Conservation (phyloP, 2,329 filamentous ascomycete genomes). For the Magnaporthiopsis poae region DNA sequence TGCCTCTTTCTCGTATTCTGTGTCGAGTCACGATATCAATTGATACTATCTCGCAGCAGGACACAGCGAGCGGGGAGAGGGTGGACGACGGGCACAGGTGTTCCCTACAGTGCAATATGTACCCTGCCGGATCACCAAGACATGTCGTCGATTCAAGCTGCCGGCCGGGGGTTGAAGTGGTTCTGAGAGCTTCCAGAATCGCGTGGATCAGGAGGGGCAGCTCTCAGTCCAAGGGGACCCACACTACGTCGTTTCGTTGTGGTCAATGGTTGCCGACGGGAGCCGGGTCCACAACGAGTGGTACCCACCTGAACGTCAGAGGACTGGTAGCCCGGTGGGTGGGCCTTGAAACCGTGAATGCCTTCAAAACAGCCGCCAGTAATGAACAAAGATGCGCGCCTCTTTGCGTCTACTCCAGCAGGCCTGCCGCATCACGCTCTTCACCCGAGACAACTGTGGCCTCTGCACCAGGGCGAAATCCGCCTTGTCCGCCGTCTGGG, state of each 20-base stretch:
- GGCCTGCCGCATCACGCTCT: slow-evolving; percentile 60
- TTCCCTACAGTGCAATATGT: background rate
- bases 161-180: background rate
- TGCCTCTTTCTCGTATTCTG: background rate
- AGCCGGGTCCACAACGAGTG: no score
- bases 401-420: slow-evolving; percentile 21
- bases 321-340: no score
- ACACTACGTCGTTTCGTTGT: background rate
- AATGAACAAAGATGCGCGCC: background rate
- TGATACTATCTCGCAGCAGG: no score
- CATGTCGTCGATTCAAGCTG: background rate
- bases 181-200: slow-evolving; percentile 17
- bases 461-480: slow-evolving; percentile 60
- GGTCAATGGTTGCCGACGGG: no score
- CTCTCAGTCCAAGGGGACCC: background rate
- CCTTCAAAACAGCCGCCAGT: no score
- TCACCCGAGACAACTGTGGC: slow-evolving; percentile 62
- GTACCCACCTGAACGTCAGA: no score
- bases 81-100: background rate
- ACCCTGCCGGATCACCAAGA: background rate
- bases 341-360: no score
- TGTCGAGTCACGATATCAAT: background rate
- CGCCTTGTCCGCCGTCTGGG: slow-evolving; percentile 59
- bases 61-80: no score
- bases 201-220: background rate